These are phyloP conservation scores for Corylus americana DNA, from an alignment of 306 rosid genomes.

Conservation along the genomic window DNA sequence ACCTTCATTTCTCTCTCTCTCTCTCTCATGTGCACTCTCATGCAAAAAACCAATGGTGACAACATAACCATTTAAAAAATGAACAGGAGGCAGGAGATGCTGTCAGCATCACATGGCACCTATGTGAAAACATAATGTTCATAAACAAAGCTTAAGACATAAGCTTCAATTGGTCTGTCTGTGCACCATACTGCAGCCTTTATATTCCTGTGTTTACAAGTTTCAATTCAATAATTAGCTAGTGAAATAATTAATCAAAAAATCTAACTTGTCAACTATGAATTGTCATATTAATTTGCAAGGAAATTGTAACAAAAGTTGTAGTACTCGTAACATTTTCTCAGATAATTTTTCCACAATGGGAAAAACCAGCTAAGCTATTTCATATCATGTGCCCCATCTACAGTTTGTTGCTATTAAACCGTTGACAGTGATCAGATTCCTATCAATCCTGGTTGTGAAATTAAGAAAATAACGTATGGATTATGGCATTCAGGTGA, in stretches of 20 bases:
- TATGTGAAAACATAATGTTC: constrained; percentile 23
- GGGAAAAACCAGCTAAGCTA: constrained; percentile 13
- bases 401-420: constrained; percentile 14
- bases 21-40: constrained; percentile 31
- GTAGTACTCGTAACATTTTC: too few species aligned
- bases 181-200: constrained; percentile 21
- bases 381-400: constrained; percentile 30
- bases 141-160: constrained; percentile 14
- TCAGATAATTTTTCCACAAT: neutral
- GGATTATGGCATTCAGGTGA: constrained; percentile 13
- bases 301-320: too few species aligned
- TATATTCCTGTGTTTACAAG: neutral
- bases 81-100: neutral
- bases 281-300: too few species aligned
- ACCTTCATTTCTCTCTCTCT: neutral
- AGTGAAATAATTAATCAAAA: too few species aligned
- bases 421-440: constrained; percentile 29
- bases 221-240: too few species aligned
- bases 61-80: constrained; percentile 5
- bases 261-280: too few species aligned
- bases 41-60: constrained; percentile 22
- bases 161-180: constrained; percentile 19
- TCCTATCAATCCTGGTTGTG: constrained; percentile 22
- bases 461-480: constrained; percentile 1
- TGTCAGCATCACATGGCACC: constrained; percentile 20